These are phyloP conservation scores for Globisporangium carolinianum DNA, from an alignment of 352 stramenopile species.

Conservation along the genomic window DNA sequence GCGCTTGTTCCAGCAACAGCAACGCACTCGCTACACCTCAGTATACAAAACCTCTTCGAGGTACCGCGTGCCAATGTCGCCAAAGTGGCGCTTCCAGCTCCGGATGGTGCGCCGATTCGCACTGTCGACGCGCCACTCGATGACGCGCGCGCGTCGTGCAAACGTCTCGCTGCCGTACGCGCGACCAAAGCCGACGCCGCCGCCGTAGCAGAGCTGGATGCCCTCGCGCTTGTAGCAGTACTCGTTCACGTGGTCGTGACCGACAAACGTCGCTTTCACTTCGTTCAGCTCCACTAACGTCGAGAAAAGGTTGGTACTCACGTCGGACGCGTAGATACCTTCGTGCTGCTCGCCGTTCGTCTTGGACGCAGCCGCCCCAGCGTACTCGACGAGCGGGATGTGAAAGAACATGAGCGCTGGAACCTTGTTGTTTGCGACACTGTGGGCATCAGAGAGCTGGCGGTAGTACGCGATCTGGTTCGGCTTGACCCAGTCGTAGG, in stretches of 20 bases:
- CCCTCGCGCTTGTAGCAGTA: constrained; percentile 42
- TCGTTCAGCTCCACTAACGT: constrained; percentile 35
- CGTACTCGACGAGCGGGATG: constrained; percentile 44
- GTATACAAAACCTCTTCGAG: neutral
- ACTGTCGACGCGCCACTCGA: constrained; percentile 11
- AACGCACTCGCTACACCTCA: too few relatives aligned
- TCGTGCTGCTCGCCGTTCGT: constrained; percentile 25
- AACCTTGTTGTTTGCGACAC: constrained; percentile 7
- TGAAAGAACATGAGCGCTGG: constrained; percentile 45
- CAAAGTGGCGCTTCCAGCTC: constrained; percentile 19
- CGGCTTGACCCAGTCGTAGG: constrained; percentile 46
- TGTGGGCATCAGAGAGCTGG: constrained; percentile 15
- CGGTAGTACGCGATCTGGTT: constrained; percentile 38
- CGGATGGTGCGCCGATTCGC: constrained; percentile 11
- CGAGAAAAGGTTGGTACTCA: constrained; percentile 32
- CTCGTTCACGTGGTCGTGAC: constrained; percentile 58
- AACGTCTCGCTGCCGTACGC: constrained; percentile 26
- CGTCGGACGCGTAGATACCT: constrained; percentile 15
- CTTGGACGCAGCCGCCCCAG: constrained; percentile 11
- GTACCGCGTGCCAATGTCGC: neutral
- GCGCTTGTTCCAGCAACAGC: too few relatives aligned
- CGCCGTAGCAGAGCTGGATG: constrained; percentile 52
- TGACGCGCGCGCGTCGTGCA: too few relatives aligned
- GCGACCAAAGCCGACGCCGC: constrained; percentile 32
- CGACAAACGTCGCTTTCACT: constrained; percentile 52